phyloP scores from a whole-genome alignment of 495 filamentous ascomycete species.

The Elasticomyces elasticus region DNA sequence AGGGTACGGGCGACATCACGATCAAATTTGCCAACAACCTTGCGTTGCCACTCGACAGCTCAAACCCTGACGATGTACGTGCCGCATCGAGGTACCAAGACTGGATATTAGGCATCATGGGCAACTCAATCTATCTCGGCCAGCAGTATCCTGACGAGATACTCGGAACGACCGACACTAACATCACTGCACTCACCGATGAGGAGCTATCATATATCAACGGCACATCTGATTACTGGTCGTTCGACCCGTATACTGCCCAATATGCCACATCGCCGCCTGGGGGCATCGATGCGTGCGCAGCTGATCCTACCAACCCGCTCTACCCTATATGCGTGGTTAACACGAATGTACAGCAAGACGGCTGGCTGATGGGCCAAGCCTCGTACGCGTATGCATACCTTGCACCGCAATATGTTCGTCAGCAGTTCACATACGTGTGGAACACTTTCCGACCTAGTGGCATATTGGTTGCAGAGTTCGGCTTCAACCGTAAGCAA shows the following conservation, averaged over 20 bases:
- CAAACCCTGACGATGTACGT: conserved; percentile 3
- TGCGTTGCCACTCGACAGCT: conserved; percentile 8
- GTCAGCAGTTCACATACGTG: conserved; percentile 25
- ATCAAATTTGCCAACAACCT: conserved; percentile 21
- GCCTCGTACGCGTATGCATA: conserved; percentile 18
- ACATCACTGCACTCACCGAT: conserved; percentile 14
- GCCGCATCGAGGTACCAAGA: conserved; percentile 14
- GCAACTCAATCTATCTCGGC: conserved; percentile 17
- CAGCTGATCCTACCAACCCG: conserved; percentile 15
- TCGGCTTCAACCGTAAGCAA: conserved; percentile 26
- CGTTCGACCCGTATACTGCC: conserved; percentile 27
- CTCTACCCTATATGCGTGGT: conserved; percentile 24
- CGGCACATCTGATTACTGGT: conserved; percentile 26
- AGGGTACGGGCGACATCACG: conserved; percentile 13
- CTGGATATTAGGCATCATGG: conserved; percentile 8
- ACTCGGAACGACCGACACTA: neutral
- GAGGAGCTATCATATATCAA: conserved; percentile 23
- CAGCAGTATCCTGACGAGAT: conserved; percentile 11
- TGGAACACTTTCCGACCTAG: conserved; percentile 27
- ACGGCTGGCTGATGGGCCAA: conserved; percentile 10
- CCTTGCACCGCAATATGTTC: conserved; percentile 26
- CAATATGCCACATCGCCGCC: conserved; percentile 22
- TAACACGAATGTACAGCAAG: conserved; percentile 15
- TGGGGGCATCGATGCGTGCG: conserved; percentile 21
- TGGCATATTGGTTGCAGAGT: conserved; percentile 21